These are phyloP conservation scores for Gymnopilus dilepis DNA, from an alignment of 768 basidiomycete species.

Conservation along the genomic window DNA sequence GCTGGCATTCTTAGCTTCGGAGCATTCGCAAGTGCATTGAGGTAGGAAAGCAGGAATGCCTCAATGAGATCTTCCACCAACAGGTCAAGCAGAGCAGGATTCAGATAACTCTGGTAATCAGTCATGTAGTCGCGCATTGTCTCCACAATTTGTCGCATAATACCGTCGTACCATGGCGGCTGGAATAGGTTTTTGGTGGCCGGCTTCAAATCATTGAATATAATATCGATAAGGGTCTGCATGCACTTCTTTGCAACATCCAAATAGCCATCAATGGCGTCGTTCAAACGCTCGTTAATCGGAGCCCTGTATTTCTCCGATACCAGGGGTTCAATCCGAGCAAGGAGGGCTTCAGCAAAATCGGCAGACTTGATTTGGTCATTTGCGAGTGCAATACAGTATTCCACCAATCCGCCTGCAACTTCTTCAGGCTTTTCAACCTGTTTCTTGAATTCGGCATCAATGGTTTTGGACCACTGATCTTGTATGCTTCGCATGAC, in stretches of 20 bases:
- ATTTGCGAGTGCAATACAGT: conserved; percentile 95
- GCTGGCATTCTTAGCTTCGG: conserved; percentile 87
- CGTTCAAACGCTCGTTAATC: conserved; percentile 88
- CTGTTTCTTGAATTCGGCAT: conserved; percentile 86
- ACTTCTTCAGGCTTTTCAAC: conserved; percentile 88
- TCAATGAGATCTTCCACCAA: conserved; percentile 93
- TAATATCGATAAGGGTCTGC: conserved; percentile 89
- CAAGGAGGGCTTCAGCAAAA: conserved; percentile 85
- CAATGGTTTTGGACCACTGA: conserved; percentile 85
- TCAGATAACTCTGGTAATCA: conserved; percentile 93
- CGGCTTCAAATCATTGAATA: conserved; percentile 93
- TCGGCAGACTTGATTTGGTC: conserved; percentile 98
- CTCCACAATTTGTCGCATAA: conserved; percentile 87
- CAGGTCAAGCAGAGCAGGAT: conserved; percentile 88
- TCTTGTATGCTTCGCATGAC: conserved; percentile 90
- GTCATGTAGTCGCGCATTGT: conserved; percentile 96
- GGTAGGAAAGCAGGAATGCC: conserved; percentile 86
- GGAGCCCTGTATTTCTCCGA: conserved; percentile 87
- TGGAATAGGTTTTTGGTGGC: conserved; percentile 88
- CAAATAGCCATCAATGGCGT: conserved; percentile 97
- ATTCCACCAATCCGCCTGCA: conserved; percentile 90
- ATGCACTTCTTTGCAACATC: conserved; percentile 99
- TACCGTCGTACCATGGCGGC: conserved; percentile 87
- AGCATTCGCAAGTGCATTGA: conserved; percentile 83
- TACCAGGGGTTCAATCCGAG: conserved; percentile 88